These are phyloP conservation scores for Coelastrella sp. DNA, from an alignment of 139 green algal species.

Conservation along the genomic window DNA sequence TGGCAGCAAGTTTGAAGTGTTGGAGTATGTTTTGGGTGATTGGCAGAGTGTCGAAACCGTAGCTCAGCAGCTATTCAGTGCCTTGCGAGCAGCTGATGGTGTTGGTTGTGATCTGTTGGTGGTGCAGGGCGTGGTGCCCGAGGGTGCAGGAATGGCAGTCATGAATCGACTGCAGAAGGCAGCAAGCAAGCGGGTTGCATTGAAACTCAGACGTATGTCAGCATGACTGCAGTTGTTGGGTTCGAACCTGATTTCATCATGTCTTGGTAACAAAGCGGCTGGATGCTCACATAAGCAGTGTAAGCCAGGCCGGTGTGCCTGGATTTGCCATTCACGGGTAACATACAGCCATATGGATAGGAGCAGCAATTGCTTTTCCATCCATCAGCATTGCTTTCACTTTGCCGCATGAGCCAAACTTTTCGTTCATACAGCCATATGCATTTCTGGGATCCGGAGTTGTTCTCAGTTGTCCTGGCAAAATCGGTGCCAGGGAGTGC, in stretches of 20 bases:
- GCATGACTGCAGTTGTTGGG: background rate
- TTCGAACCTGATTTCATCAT: background rate
- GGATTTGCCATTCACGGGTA: too few species aligned
- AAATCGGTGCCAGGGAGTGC: too few species aligned
- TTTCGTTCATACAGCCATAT: too few species aligned
- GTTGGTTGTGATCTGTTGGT: constrained; percentile 53
- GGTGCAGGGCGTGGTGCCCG: constrained; percentile 56
- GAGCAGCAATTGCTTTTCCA: too few species aligned
- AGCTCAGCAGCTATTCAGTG: constrained; percentile 60
- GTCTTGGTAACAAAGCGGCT: too few species aligned
- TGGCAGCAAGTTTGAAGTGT: constrained; percentile 17
- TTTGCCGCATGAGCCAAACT: too few species aligned
- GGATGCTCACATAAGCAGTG: too few species aligned
- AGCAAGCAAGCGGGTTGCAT: constrained; percentile 20
- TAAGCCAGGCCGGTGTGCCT: too few species aligned
- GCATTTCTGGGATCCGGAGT: too few species aligned
- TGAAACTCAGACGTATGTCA: background rate
- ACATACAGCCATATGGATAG: too few species aligned
- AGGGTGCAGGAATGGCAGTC: constrained; percentile 56
- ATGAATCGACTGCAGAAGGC: constrained; percentile 75
- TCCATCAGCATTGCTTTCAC: too few species aligned
- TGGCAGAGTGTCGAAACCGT: constrained; percentile 39
- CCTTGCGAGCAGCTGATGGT: constrained; percentile 56
- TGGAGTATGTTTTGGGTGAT: constrained; percentile 20
- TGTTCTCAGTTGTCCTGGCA: too few species aligned